Evolutionary conservation across 179 eudicot species (phyloP).

Genomic region (Drosera spatulata): DNA sequence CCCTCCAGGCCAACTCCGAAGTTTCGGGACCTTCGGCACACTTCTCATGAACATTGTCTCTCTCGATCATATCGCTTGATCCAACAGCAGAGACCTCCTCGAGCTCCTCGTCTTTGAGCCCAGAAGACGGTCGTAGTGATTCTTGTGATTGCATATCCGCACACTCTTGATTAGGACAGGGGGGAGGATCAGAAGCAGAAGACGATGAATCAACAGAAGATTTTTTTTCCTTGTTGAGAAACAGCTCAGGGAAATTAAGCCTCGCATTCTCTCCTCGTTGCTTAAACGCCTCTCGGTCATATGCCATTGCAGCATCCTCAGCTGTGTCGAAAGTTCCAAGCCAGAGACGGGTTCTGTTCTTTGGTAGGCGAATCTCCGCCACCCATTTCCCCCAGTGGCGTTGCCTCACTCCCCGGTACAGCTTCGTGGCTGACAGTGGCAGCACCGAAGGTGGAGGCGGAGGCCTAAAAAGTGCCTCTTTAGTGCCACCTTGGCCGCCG

Average conservation of each 20-base stretch:
- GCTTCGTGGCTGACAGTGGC: constrained; percentile 46
- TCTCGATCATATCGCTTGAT: constrained; percentile 15
- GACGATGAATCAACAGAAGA: not conserved
- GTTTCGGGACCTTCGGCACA: constrained; percentile 14
- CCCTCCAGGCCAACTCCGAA: constrained; percentile 58
- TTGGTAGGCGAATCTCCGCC: constrained; percentile 90
- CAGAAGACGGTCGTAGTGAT: no score
- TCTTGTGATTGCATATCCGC: no score
- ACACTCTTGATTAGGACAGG: no score
- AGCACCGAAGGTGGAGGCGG: constrained; percentile 13
- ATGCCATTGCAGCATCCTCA: constrained; percentile 93
- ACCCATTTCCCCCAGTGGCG: constrained; percentile 99
- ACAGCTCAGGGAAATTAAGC: constrained; percentile 17
- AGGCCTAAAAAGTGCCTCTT: constrained; percentile 4
- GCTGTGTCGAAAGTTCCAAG: constrained; percentile 17
- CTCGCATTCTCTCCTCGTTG: constrained; percentile 77
- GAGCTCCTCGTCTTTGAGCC: constrained; percentile 4
- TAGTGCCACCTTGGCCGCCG: constrained; percentile 9
- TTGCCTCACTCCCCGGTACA: constrained; percentile 90
- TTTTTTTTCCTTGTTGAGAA: constrained; percentile 27
- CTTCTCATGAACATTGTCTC: not conserved
- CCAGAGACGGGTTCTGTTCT: constrained; percentile 87
- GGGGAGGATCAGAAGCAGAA: not conserved
- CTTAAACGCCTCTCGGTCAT: constrained; percentile 77
- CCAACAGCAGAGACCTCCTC: constrained; percentile 24